phyloP scores from a whole-genome alignment of 2,329 filamentous ascomycete species.

The Colletotrichum scovillei region DNA sequence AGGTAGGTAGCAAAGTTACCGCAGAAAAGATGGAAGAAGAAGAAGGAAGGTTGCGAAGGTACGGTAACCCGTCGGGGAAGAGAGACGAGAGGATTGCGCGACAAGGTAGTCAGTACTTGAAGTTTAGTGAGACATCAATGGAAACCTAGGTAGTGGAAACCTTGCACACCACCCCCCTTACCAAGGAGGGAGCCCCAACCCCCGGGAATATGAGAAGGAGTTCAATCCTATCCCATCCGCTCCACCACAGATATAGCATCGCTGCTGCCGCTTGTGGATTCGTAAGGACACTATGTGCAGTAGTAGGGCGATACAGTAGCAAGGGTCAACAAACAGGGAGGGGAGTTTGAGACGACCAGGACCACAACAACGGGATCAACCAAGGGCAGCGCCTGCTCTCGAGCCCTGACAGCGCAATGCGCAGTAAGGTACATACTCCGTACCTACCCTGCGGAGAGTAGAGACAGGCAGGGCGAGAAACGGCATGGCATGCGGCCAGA shows the following conservation, averaged over 20 bases:
- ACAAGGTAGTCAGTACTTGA: background rate
- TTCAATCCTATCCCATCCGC: background rate
- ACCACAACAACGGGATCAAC: background rate
- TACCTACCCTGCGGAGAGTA: too few relatives aligned
- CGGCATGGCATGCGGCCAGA: constrained; percentile 12
- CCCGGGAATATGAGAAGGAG: constrained; percentile 19
- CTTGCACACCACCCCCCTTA: background rate
- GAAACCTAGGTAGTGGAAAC: background rate
- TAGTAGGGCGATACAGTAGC: constrained; percentile 6
- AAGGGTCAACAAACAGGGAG: background rate
- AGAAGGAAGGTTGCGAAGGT: background rate
- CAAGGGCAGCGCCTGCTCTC: background rate
- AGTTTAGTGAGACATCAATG: background rate
- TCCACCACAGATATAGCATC: constrained; percentile 16
- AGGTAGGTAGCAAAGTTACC: too few relatives aligned
- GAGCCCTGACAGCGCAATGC: background rate
- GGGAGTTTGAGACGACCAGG: too few relatives aligned
- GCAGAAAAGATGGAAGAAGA: background rate
- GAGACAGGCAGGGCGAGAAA: constrained; percentile 20
- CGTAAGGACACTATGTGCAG: too few relatives aligned
- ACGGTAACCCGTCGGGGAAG: background rate
- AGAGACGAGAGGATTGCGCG: background rate
- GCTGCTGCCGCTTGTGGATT: background rate
- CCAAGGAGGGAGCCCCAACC: background rate
- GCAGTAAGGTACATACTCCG: background rate